These are phyloP conservation scores for Bjerkandera adusta DNA, from an alignment of 1,284 basidiomycete genomes.

Conservation along the genomic window DNA sequence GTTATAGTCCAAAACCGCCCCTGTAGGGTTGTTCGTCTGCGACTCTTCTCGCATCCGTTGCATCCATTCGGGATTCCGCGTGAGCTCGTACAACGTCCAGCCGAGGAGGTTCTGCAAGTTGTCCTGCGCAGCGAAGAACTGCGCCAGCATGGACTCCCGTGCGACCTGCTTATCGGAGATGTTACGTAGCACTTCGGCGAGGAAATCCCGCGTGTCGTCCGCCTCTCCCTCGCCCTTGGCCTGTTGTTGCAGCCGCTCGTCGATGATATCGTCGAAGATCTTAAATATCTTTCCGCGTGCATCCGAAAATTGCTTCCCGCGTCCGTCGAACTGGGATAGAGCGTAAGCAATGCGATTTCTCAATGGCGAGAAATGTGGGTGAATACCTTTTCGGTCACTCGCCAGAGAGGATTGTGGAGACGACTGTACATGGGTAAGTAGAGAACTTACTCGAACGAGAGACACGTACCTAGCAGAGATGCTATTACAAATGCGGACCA, in stretches of 20 bases:
- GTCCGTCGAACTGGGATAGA: neutral
- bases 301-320: neutral
- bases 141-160: constrained; percentile 22
- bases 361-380: neutral
- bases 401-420: neutral
- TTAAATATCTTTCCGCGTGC: constrained; percentile 9
- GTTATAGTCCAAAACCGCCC: constrained; percentile 4
- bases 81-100: constrained; percentile 24
- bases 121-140: constrained; percentile 26
- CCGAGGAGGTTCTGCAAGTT: constrained; percentile 23
- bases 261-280: constrained; percentile 9
- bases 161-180: constrained; percentile 9
- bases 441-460: neutral
- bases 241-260: constrained; percentile 3
- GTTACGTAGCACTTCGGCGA: constrained; percentile 14
- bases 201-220: constrained; percentile 13
- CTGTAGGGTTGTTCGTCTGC: neutral
- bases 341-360: neutral
- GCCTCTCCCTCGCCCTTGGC: neutral
- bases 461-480: constrained; percentile 16
- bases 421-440: neutral
- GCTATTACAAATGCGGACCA: constrained; percentile 11
- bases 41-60: constrained; percentile 20
- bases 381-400: neutral
- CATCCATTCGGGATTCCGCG: constrained; percentile 18